A percentile compares a stretch with the other conserved stretches of the same genome.
Conservation (phyloP, 164 flowering plant species). For the Liriodendron chinense region DNA sequence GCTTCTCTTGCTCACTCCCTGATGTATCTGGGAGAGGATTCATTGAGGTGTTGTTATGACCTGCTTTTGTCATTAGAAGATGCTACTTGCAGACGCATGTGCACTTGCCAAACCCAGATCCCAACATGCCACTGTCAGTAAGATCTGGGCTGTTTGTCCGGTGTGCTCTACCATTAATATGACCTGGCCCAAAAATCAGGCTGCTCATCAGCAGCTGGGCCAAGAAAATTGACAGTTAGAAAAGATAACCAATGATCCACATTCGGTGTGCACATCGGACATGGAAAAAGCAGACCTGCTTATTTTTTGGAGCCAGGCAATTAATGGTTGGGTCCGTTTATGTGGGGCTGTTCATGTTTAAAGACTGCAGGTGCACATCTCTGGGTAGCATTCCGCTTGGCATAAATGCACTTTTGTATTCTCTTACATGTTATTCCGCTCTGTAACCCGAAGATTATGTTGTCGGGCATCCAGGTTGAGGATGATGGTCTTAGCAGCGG, state of each 20-base stretch:
- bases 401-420: neutral
- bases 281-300: no score
- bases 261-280: neutral
- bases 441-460: neutral
- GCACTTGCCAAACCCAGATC: neutral
- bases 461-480: conserved; percentile 53
- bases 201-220: no score
- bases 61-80: neutral
- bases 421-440: neutral
- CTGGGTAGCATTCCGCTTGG: neutral
- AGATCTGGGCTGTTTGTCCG: neutral
- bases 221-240: no score
- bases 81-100: neutral
- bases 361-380: neutral
- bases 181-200: no score
- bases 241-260: neutral
- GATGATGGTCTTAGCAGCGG: conserved; percentile 64
- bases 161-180: no score
- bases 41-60: conserved; percentile 55
- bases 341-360: no score
- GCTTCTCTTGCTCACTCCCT: conserved; percentile 60
- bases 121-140: neutral
- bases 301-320: no score
- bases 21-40: conserved; percentile 71
- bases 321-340: no score